phyloP scores from a whole-genome alignment of 257 asterid genomes.

The Nicotiana sylvestris region DNA sequence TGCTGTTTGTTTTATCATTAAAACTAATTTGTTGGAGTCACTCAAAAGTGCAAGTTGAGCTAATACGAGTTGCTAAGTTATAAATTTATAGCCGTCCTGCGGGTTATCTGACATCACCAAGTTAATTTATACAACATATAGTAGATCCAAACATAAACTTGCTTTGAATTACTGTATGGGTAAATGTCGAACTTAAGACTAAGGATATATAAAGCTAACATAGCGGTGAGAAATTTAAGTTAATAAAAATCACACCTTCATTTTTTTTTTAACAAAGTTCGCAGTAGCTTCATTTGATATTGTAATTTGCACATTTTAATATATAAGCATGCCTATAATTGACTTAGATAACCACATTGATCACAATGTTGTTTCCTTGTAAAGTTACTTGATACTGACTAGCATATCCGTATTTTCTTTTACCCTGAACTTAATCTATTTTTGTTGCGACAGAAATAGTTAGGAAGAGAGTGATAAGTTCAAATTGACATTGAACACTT shows the following conservation, averaged over 20 bases:
- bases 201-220: not conserved
- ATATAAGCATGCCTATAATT: no score
- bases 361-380: not conserved
- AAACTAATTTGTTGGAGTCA: not conserved
- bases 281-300: not conserved
- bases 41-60: not conserved
- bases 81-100: not conserved
- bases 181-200: not conserved
- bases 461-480: not conserved
- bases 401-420: not conserved
- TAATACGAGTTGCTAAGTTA: not conserved
- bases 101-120: no score
- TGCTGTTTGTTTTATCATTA: not conserved
- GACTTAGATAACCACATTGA: not conserved
- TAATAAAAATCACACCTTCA: not conserved
- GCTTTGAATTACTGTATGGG: not conserved
- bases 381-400: not conserved
- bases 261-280: no score
- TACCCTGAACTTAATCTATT: no score
- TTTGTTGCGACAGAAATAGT: no score
- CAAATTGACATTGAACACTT: no score
- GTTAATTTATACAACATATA: not conserved
- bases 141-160: not conserved
- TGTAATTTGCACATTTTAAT: not conserved
- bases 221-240: not conserved